Evolutionary conservation across 768 basidiomycete species (phyloP), one percentile per base, ranked within the genome.

Genomic region (Amanita molliuscula): DNA sequence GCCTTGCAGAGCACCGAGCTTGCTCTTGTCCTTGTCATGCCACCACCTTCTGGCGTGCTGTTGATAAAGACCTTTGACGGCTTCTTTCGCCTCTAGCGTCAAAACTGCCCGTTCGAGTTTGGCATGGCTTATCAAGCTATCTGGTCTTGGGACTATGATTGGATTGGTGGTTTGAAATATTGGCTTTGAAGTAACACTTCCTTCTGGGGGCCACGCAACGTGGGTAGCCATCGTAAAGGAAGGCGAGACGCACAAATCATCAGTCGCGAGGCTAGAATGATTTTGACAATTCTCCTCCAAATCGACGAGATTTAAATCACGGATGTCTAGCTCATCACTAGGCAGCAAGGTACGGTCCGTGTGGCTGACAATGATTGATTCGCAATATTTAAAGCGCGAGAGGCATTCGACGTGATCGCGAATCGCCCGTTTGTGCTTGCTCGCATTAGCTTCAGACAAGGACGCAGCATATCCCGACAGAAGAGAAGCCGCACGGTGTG

Each of bases 101-200:
- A 82, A 60, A 26, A 84, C 70, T 16, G 77, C 84, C 47, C 87
- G 74, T 56, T 87, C 81, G 49, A 88, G 65, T 50, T 63, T 71
- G 16, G 81, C 75, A 15, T 78, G 66, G 44, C 78, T 79, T 28
- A 88, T 62, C 31, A 86, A 68, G 23, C 59, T 66, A 1, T 66
- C 69, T 28, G 68, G 65, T 36, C 61, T 61, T 8, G 82, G 78
- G 3, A 74, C 60, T 18, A 84, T 62, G 41, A 81, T 73, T 0
- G 84, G 84, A 61, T 88, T 88, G 7, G 84, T 89, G 9, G 83
- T 87, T 63, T 88, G 88, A 50, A 76, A 79, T 9, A 86, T 65
- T 6, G 63, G 56, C 15, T 62, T 67, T 29, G 65, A 56, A 37
- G 58, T 42, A 5, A 67, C 63, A 44, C 64, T 67, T 57, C 59